Evolutionary conservation across 768 basidiomycete species (phyloP).

Genomic region (Tulasnella sp.): DNA sequence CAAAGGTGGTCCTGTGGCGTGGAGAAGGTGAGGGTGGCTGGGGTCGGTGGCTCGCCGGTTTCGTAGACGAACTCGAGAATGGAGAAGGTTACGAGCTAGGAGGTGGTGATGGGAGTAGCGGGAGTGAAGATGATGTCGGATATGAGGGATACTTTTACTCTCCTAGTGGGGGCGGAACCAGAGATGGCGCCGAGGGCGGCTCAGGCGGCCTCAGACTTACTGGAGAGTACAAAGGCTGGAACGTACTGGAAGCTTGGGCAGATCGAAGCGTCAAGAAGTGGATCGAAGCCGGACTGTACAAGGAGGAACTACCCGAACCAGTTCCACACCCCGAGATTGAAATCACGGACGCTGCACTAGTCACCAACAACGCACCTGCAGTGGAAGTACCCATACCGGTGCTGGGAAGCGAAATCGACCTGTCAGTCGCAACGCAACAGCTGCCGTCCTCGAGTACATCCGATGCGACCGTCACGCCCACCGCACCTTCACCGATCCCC

Average conservation of each 20-base stretch:
- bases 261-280: conserved; percentile 83
- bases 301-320: conserved; percentile 4
- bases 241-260: conserved; percentile 87
- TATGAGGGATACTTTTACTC: conserved; percentile 86
- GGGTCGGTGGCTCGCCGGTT: conserved; percentile 89
- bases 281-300: conserved; percentile 60
- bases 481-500: background rate
- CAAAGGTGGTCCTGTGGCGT: conserved; percentile 90
- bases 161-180: conserved; percentile 71
- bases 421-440: background rate
- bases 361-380: background rate
- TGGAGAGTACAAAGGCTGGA: conserved; percentile 91
- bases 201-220: conserved; percentile 68
- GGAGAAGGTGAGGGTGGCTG: conserved; percentile 90
- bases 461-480: background rate
- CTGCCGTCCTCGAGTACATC: background rate
- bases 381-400: background rate
- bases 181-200: conserved; percentile 67
- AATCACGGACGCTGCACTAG: background rate
- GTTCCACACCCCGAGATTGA: conserved; percentile 17
- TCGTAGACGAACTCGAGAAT: conserved; percentile 87
- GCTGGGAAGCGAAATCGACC: background rate
- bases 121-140: conserved; percentile 77
- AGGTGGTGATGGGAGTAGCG: conserved; percentile 49
- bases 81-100: conserved; percentile 88